These are phyloP conservation scores for Rhodofomes roseus DNA, from an alignment of 1,284 basidiomycete genomes.

Conservation along the genomic window DNA sequence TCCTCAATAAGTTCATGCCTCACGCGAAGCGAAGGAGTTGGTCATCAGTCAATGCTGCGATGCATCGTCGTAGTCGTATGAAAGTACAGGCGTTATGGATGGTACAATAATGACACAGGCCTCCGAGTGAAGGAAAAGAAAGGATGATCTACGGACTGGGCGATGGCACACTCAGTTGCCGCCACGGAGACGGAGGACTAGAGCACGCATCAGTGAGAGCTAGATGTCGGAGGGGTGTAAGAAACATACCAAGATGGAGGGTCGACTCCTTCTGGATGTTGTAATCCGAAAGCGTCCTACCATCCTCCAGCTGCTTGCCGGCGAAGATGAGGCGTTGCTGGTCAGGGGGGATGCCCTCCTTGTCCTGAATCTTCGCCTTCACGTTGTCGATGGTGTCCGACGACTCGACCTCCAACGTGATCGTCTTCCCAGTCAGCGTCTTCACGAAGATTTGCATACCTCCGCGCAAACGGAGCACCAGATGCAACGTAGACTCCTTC, in stretches of 20 bases:
- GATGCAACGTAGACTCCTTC: constrained; percentile 64
- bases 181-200: constrained; percentile 79
- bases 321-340: constrained; percentile 76
- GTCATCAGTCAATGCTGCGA: neutral
- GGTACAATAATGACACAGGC: constrained; percentile 8
- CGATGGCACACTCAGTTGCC: constrained; percentile 35
- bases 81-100: neutral
- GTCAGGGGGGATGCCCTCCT: constrained; percentile 68
- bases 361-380: constrained; percentile 72
- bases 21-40: no score
- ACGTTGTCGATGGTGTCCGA: constrained; percentile 74
- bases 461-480: constrained; percentile 48
- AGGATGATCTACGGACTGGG: neutral
- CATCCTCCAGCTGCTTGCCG: constrained; percentile 70
- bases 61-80: neutral
- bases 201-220: constrained; percentile 25
- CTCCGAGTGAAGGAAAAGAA: neutral
- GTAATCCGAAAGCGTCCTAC: constrained; percentile 45
- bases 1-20: no score
- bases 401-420: constrained; percentile 74
- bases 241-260: constrained; percentile 17
- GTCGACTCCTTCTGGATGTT: constrained; percentile 25
- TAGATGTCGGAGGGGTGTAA: constrained; percentile 1
- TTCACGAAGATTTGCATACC: constrained; percentile 69
- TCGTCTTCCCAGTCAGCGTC: constrained; percentile 73